Conservation (phyloP, 2,329 filamentous ascomycete genomes). For the Scytalidium sp. region DNA sequence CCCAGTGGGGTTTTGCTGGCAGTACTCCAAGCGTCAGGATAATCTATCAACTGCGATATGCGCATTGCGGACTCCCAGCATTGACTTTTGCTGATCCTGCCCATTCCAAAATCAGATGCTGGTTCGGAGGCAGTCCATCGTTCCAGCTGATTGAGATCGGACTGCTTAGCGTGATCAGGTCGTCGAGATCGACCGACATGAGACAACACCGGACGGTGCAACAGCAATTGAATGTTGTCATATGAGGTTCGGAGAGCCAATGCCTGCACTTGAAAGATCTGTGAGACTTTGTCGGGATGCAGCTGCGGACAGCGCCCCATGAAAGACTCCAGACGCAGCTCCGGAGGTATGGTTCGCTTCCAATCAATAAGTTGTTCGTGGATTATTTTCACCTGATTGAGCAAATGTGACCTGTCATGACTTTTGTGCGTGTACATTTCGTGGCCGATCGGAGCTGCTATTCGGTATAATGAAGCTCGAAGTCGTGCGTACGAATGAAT, state of each 20-base stretch:
- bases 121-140: too few species aligned
- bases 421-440: neutral
- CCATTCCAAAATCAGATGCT: too few species aligned
- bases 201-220: conserved; percentile 1
- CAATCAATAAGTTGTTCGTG: neutral
- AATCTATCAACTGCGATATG: neutral
- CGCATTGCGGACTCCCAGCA: conserved; percentile 2
- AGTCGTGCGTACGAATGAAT: neutral
- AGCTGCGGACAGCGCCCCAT: too few species aligned
- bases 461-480: neutral
- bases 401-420: neutral
- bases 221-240: conserved; percentile 2
- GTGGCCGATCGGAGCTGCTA: neutral
- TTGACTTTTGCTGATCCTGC: conserved; percentile 2
- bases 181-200: too few species aligned
- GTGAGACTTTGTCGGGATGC: neutral
- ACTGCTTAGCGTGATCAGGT: too few species aligned
- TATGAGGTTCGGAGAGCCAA: neutral
- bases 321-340: neutral
- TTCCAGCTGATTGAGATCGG: too few species aligned
- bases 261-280: neutral
- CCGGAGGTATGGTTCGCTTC: neutral
- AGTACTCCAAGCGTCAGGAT: neutral
- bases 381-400: neutral
- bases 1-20: neutral